Base-by-base conservation (phyloP, 73 alveolate species). In the Diophrys sp. region DNA sequence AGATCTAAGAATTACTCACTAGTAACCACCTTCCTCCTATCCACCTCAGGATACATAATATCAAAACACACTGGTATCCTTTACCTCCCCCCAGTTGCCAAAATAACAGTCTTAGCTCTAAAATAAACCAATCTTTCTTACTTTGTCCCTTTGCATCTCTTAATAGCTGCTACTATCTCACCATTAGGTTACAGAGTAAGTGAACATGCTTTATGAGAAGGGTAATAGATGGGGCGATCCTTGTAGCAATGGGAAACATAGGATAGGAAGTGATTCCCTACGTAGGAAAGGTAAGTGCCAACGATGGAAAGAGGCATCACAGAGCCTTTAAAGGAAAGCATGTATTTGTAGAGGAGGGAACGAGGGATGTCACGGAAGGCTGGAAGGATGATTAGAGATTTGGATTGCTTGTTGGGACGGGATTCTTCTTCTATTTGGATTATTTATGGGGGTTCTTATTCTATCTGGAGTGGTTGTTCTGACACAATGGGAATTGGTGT, bases 21-120 rank as follows among this genome's bases (percentile, higher is more conserved):
- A 62, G 26, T 62, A 25, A 44, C 62, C 5, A 44, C 62, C 18
- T 18, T 44, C 5, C n/a, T 11, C n/a, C 62, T 5, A 44, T 5
- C n/a, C 18, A 44, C 14, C 54, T 83, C 69, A 1, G 90, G 84
- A 34, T 75, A 75, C 76, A 67, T 54, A 14, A 23, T 30, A 30
- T 23, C 75, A 57, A 82, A 55, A 24, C 28, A 29, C 2, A 74
- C 72, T 28, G 71, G 90, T 24, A 82, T 30, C 14, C 29, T 23
- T 55, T 82, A 30, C 56, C 2, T 2, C 30, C 90, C 90, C 14
- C 90, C 90, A 53, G 73, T 82, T 18, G 90, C 81, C 0, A 82
- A 30, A 25, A 82, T 78, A 28, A 71, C 26, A n/a, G 80, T 84
- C 70, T 67, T 82, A 25, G 90, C 32, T 32, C 74, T 33, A 69